Conservation (phyloP, 192 early-diverging fungal genomes). For the Backusella mclennaniae region DNA sequence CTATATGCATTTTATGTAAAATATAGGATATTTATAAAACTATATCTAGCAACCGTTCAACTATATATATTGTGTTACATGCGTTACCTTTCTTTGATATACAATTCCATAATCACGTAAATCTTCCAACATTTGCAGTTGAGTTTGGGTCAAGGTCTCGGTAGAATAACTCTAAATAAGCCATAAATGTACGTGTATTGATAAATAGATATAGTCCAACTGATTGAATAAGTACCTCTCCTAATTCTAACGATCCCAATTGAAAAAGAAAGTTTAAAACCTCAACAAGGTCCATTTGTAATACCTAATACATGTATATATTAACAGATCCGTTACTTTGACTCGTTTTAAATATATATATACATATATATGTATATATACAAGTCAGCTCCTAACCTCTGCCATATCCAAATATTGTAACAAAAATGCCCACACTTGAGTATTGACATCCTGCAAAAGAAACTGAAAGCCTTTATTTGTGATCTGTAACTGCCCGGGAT, state of each 20-base stretch:
- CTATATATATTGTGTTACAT: not conserved
- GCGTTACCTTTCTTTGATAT: conserved; percentile 74
- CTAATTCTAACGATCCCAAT: conserved; percentile 87
- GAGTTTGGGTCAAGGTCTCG: conserved; percentile 81
- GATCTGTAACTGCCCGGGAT: conserved; percentile 57
- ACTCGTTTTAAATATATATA: not conserved
- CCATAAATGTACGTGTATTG: not conserved
- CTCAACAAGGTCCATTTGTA: conserved; percentile 90
- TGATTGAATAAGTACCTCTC: conserved; percentile 48
- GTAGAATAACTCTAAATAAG: conserved; percentile 72
- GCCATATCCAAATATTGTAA: conserved; percentile 91
- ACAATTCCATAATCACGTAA: conserved; percentile 87
- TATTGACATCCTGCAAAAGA: conserved; percentile 87
- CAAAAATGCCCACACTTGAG: conserved; percentile 95
- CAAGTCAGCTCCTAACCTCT: conserved; percentile 38
- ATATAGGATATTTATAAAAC: no score
- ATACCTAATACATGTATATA: conserved; percentile 27
- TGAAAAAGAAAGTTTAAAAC: conserved; percentile 94
- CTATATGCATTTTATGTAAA: not conserved
- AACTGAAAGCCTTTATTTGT: conserved; percentile 99
- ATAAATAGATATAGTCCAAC: not conserved
- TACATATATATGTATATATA: not conserved
- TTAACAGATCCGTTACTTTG: not conserved
- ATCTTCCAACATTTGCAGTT: conserved; percentile 84
- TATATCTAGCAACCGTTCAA: not conserved